Evolutionary conservation across 2,329 filamentous ascomycete species (phyloP), one percentile per base, ranked within the genome.

Genomic region (Trichoderma aggressivum): DNA sequence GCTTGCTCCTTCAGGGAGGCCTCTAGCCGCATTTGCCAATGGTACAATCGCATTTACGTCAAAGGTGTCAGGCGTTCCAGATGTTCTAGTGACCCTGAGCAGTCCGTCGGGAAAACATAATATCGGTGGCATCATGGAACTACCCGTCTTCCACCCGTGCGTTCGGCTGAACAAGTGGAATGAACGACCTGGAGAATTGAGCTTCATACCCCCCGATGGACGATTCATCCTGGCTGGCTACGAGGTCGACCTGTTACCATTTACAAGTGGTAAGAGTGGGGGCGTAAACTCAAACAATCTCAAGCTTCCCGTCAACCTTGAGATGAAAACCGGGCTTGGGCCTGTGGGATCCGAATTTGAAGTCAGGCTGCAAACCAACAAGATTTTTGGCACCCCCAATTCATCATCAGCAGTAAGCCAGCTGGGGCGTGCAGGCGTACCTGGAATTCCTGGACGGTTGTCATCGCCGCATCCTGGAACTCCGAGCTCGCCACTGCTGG

Each of bases 101-200:
- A 91, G 93, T 2, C 92, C 94, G 0, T 93, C 93, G 1, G 92
- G 93, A n/a, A 92, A 90, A 74, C 91, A 92, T 77, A 91, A 91
- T 64, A 86, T 98, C 62, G 87, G 85, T 18, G 89, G 88, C 73
- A 87, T 94, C 43, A 89, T 99, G 80, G 91, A 97, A 74, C 84
- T 97, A 2, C 96, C 95, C 1, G 94, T 98, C 0, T 99, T 99
- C 76, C 96, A 99, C 79, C 96, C 96, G 0, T 98, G 96, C 77
- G 96, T 99, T 10, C 88, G 96, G 21, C 84, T 99, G 3, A 92
- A 91, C n/a, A 88, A 90, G 74, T 99, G 96, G 96, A 91, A 91
- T 76, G 93, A 97, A 76, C 88, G 89, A 70, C 94, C 94, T 0
- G 96, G 96, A 3, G 92, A 97, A 74, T 85, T 99, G n/a, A 97